A percentile compares a stretch with the other conserved stretches of the same genome.
Conservation (phyloP, 2,329 filamentous ascomycete species). For the Fulvia fulva region DNA sequence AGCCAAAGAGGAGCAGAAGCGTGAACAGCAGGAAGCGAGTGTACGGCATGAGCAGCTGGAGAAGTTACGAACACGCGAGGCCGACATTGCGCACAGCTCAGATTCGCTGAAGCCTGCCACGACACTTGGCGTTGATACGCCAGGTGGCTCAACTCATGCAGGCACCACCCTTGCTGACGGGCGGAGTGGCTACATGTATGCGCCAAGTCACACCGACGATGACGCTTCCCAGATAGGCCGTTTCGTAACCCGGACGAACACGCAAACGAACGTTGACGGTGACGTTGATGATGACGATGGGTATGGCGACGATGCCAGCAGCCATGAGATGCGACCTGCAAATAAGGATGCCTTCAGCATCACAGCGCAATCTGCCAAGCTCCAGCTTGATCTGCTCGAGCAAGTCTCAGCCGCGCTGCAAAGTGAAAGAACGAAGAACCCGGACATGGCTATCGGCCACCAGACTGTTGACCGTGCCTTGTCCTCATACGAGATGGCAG, state of each 20-base stretch:
- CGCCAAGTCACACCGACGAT: conserved; percentile 52
- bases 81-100: conserved; percentile 21
- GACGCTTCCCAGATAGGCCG: conserved; percentile 42
- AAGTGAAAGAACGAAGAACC: conserved; percentile 64
- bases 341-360: conserved; percentile 96
- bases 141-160: conserved; percentile 36
- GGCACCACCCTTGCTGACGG: conserved; percentile 53
- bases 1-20: conserved; percentile 80
- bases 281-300: conserved; percentile 66
- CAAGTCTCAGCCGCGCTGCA: conserved; percentile 81
- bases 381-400: conserved; percentile 86
- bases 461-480: conserved; percentile 72
- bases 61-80: conserved; percentile 37
- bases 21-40: conserved; percentile 70
- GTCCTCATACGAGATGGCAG: conserved; percentile 80
- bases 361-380: conserved; percentile 86
- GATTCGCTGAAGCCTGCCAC: conserved; percentile 37
- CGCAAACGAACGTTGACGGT: conserved; percentile 48
- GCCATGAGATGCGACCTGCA: conserved; percentile 65
- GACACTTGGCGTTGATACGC: conserved; percentile 23
- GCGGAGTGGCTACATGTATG: conserved; percentile 56
- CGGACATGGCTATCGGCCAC: conserved; percentile 70
- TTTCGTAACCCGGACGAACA: conserved; percentile 49
- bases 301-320: conserved; percentile 75
- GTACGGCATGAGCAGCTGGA: conserved; percentile 72